These are phyloP conservation scores for Cercospora beticola DNA, from an alignment of 2,329 filamentous ascomycete genomes.

Conservation along the genomic window DNA sequence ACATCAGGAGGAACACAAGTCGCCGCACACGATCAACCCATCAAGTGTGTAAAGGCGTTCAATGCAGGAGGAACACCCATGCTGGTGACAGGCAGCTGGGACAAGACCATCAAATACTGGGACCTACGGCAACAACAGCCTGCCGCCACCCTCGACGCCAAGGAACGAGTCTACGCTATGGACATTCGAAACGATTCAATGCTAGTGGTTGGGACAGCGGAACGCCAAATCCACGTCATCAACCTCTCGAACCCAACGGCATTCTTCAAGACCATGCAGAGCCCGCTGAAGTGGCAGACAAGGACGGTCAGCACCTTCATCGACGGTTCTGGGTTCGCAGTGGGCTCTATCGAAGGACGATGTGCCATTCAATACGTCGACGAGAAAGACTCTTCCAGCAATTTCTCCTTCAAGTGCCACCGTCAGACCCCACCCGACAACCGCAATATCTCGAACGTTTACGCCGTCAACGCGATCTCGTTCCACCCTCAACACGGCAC, in stretches of 20 bases:
- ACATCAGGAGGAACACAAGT: constrained; percentile 57
- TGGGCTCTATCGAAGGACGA: constrained; percentile 93
- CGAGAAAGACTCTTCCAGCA: constrained; percentile 78
- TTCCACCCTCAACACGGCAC: constrained; percentile 97
- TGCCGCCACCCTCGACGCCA: constrained; percentile 64
- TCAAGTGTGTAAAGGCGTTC: constrained; percentile 70
- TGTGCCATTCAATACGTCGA: constrained; percentile 99
- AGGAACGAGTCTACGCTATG: constrained; percentile 86
- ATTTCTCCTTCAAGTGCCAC: constrained; percentile 99
- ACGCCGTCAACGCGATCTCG: constrained; percentile 93
- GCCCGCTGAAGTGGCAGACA: constrained; percentile 97
- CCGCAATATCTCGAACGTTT: constrained; percentile 78
- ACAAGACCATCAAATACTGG: constrained; percentile 90
- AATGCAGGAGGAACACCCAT: constrained; percentile 66
- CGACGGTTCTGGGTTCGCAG: constrained; percentile 86
- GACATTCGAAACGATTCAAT: constrained; percentile 74
- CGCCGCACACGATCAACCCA: constrained; percentile 79
- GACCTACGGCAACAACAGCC: constrained; percentile 68
- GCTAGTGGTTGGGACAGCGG: constrained; percentile 87
- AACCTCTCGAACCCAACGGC: constrained; percentile 84
- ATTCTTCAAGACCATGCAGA: constrained; percentile 95
- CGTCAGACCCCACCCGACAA: constrained; percentile 68
- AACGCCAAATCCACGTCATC: constrained; percentile 93
- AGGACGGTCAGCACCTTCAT: constrained; percentile 92
- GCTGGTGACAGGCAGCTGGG: constrained; percentile 89